A percentile compares a stretch with the other conserved stretches of the same genome.
These are phyloP conservation scores for Arthrinium phaeospermum DNA, from an alignment of 2,329 filamentous ascomycete species.

Conservation along the genomic window DNA sequence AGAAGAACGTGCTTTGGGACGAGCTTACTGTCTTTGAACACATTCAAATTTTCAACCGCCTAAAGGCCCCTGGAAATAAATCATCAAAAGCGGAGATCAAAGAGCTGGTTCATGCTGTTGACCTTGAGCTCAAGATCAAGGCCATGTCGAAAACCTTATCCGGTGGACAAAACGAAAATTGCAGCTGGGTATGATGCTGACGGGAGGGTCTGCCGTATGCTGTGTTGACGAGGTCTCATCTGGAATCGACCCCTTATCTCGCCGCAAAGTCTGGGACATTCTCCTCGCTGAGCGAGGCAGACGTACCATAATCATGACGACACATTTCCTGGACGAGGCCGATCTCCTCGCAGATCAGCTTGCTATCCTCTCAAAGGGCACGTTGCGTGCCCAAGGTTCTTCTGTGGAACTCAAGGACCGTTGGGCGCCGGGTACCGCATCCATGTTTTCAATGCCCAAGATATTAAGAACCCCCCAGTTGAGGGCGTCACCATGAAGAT, in stretches of 20 bases:
- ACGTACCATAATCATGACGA: conserved; percentile 85
- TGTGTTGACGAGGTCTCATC: conserved; percentile 92
- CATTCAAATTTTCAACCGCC: conserved; percentile 78
- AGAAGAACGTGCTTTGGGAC: conserved; percentile 95
- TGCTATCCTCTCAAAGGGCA: conserved; percentile 84
- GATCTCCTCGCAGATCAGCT: conserved; percentile 90
- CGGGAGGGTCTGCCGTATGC: conserved; percentile 85
- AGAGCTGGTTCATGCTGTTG: conserved; percentile 71
- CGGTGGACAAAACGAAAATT: conserved; percentile 89
- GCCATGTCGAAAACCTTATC: conserved; percentile 80
- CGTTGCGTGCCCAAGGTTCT: conserved; percentile 80
- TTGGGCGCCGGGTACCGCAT: conserved; percentile 86
- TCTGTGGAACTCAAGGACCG: conserved; percentile 85
- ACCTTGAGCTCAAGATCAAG: conserved; percentile 75
- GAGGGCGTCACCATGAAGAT: conserved; percentile 62
- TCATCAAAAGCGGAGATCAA: conserved; percentile 65
- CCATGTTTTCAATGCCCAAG: conserved; percentile 67
- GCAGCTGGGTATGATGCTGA: conserved; percentile 94
- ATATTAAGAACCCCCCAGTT: conserved; percentile 55
- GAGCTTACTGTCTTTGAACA: conserved; percentile 87
- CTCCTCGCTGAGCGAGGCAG: conserved; percentile 81
- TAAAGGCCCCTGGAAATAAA: conserved; percentile 69
- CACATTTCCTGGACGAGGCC: conserved; percentile 92
- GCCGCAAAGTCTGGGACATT: conserved; percentile 94
- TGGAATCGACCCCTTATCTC: conserved; percentile 83